phyloP scores from a whole-genome alignment of 768 basidiomycete genomes.

The Trametes gibbosa region DNA sequence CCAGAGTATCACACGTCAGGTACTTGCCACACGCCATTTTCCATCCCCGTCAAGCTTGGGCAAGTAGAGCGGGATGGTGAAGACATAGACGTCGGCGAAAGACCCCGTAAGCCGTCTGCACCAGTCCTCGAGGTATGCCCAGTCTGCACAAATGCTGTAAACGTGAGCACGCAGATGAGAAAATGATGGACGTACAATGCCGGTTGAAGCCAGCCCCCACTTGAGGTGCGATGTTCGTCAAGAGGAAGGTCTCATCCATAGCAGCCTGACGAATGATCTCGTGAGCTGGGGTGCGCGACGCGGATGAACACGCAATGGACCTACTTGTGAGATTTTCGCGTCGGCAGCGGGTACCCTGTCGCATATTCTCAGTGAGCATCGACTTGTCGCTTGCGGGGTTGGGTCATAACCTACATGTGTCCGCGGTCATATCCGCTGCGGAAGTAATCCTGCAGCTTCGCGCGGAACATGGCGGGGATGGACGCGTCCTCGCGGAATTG shows the following conservation, averaged over 20 bases:
- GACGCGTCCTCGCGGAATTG: conserved; percentile 81
- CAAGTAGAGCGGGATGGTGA: conserved; percentile 96
- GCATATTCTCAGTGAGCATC: not conserved
- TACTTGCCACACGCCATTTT: conserved; percentile 90
- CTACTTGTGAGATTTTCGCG: conserved; percentile 82
- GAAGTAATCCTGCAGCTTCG: conserved; percentile 86
- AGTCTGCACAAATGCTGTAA: conserved; percentile 52
- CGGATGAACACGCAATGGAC: conserved; percentile 6
- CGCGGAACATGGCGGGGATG: conserved; percentile 75
- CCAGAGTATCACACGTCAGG: not conserved
- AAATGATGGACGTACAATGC: conserved; percentile 63
- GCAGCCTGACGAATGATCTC: conserved; percentile 50
- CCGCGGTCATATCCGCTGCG: conserved; percentile 93
- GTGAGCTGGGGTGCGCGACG: not conserved
- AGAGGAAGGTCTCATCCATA: conserved; percentile 94
- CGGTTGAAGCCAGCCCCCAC: conserved; percentile 97
- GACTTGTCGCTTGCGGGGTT: not conserved
- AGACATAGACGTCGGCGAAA: conserved; percentile 95
- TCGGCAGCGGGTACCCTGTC: conserved; percentile 94
- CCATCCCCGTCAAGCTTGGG: conserved; percentile 84
- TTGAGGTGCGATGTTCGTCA: conserved; percentile 97
- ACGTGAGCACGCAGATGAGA: not conserved
- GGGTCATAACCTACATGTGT: conserved; percentile 70
- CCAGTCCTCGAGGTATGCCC: conserved; percentile 97
- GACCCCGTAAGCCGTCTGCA: conserved; percentile 83